phyloP scores from a whole-genome alignment of 2,329 filamentous ascomycete species.

The Byssochlamys sp. region DNA sequence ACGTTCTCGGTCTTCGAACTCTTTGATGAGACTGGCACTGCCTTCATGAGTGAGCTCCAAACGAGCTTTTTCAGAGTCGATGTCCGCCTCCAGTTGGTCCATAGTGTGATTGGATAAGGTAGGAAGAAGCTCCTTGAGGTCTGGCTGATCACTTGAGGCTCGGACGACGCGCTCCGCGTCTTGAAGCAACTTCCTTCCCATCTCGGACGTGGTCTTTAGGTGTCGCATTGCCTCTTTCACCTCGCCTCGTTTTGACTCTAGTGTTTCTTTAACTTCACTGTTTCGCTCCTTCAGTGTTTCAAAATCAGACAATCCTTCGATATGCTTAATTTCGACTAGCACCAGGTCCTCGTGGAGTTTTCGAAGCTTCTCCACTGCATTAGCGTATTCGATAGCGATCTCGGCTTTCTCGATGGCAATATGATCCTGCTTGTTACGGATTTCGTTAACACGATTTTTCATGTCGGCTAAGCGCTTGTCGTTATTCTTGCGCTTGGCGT shows the following conservation, averaged over 20 bases:
- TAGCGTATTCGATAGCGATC: constrained; percentile 47
- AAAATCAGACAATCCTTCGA: constrained; percentile 78
- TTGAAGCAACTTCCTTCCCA: constrained; percentile 7
- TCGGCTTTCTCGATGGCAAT: constrained; percentile 49
- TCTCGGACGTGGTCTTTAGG: constrained; percentile 11
- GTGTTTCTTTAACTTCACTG: constrained; percentile 43
- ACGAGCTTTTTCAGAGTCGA: constrained; percentile 62
- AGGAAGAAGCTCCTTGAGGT: constrained; percentile 30
- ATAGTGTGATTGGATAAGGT: constrained; percentile 44
- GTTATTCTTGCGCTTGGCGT: constrained; percentile 38
- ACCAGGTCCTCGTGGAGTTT: constrained; percentile 54
- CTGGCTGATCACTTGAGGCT: constrained; percentile 11
- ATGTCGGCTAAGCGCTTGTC: constrained; percentile 33
- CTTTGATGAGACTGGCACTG: constrained; percentile 63
- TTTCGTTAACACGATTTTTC: constrained; percentile 40
- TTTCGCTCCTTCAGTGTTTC: constrained; percentile 60
- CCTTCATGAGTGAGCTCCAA: constrained; percentile 72
- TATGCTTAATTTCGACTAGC: constrained; percentile 58
- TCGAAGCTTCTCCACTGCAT: constrained; percentile 54
- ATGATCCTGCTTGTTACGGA: constrained; percentile 48
- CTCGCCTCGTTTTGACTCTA: constrained; percentile 21
- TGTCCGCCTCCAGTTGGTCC: constrained; percentile 61
- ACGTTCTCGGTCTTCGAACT: constrained; percentile 63
- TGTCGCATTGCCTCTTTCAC: constrained; percentile 22
- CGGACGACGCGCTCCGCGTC: constrained; percentile 10